phyloP scores from a whole-genome alignment of 257 asterid genomes.

The Gentiana macrophylla region DNA sequence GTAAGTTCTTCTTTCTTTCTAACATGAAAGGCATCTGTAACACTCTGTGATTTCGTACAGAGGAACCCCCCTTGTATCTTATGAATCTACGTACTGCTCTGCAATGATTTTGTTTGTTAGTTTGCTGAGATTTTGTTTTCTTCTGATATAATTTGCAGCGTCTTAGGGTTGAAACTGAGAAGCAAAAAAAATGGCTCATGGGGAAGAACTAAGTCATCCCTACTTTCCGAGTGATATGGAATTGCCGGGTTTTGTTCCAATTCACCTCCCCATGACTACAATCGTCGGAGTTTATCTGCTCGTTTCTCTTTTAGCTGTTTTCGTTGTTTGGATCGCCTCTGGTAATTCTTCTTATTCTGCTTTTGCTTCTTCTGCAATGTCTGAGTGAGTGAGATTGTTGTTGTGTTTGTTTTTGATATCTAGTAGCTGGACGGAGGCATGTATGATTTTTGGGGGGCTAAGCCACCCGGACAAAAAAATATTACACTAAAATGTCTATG shows the following conservation, averaged over 20 bases:
- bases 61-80: neutral
- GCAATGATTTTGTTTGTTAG: neutral
- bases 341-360: conserved; percentile 24
- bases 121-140: neutral
- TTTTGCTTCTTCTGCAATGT: neutral
- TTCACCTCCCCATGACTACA: conserved; percentile 47
- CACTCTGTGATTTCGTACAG: too few species aligned
- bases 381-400: neutral
- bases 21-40: neutral
- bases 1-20: neutral
- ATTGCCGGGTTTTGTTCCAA: conserved; percentile 50
- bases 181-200: conserved; percentile 5
- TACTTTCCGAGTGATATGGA: conserved; percentile 54
- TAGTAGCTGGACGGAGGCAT: neutral
- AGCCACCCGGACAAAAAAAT: too few species aligned
- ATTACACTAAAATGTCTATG: too few species aligned
- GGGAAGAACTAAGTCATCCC: conserved; percentile 42
- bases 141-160: conserved; percentile 1
- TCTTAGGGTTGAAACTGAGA: conserved; percentile 3
- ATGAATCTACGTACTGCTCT: neutral
- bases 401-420: neutral
- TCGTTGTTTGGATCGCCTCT: conserved; percentile 70
- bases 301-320: conserved; percentile 43
- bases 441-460: too few species aligned
- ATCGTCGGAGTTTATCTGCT: conserved; percentile 45